Evolutionary conservation across 2,329 filamentous ascomycete genomes (phyloP), one percentile per base, ranked within the genome.

Genomic region (Cordyceps fumosorosea): DNA sequence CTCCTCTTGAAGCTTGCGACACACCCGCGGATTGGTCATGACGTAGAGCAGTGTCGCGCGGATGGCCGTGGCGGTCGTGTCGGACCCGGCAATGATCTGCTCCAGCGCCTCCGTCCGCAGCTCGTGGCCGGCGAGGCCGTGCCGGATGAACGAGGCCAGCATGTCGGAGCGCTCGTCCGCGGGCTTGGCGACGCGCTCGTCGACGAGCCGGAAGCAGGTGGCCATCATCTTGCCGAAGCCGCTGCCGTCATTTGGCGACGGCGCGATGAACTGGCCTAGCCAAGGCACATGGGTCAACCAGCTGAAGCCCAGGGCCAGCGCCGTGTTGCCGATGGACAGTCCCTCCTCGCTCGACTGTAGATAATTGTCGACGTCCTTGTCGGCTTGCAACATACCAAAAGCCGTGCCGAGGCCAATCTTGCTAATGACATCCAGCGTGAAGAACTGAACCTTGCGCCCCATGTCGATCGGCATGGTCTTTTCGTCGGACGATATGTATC

Each of bases 41-140:
- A 86, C 69, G 67, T 82, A 77, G 24, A 85, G 75, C 60, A 86
- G 65, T 1, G 78, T 82, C 44, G 78, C 74, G 2, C 84, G 78
- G 11, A 87, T 77, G 2, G 78, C 78, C 0, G 81, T 82, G 0
- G 84, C 81, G 0, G 82, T 84, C 3, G 82, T 85, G 64, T 86
- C 84, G 0, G 82, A 81, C 1, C 84, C 84, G 0, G 83, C 84
- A 12, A 71, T 64, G 24, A 73, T 66, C 51, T 71, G 5, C 20
- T 74, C 69, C 0, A 74, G 63, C 0, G 71, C 70, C 40, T 75
- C 74, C 6, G 68, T 66, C 65, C 71, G 10, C 6, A 74, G 62
- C 14, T 72, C 67, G 7, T 67, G 64, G 22, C 61, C 61, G 6
- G 67, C 66, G 2, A 70, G 61, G 22, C 69, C 69, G 48, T 73